Evolutionary conservation across 163 green algal species (phyloP).

Genomic region (Prototheca stagnorum): DNA sequence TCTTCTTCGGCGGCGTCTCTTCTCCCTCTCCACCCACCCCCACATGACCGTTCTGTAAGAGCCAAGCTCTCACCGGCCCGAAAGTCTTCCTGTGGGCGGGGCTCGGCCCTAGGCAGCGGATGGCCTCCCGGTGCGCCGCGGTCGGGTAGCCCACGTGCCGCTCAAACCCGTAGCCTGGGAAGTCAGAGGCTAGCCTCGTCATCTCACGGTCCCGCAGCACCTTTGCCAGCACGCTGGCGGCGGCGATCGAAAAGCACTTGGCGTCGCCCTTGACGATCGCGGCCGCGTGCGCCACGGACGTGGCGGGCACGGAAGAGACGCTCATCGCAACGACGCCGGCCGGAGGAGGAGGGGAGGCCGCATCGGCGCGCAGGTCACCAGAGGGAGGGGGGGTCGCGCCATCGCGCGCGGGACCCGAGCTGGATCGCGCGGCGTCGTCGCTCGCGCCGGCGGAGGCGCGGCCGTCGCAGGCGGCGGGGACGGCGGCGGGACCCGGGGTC

Average conservation of each 20-base stretch:
- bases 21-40: no score
- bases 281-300: no score
- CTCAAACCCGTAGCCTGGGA: constrained; percentile 70
- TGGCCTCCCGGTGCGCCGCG: constrained; percentile 44
- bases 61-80: constrained; percentile 59
- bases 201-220: constrained; percentile 82
- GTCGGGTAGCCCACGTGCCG: constrained; percentile 61
- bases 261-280: constrained; percentile 67
- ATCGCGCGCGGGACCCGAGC: not conserved
- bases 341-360: not conserved
- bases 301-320: not conserved
- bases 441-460: not conserved
- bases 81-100: constrained; percentile 41
- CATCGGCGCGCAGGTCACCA: not conserved
- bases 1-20: no score
- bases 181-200: constrained; percentile 41
- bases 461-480: no score
- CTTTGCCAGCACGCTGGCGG: constrained; percentile 49
- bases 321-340: not conserved
- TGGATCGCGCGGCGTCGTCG: not conserved
- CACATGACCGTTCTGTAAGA: no score
- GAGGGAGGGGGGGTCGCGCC: not conserved
- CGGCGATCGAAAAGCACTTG: constrained; percentile 58
- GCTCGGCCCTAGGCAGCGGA: constrained; percentile 55
- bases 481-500: no score